Evolutionary conservation across 768 basidiomycete genomes (phyloP).

Genomic region (Suillus placidus): DNA sequence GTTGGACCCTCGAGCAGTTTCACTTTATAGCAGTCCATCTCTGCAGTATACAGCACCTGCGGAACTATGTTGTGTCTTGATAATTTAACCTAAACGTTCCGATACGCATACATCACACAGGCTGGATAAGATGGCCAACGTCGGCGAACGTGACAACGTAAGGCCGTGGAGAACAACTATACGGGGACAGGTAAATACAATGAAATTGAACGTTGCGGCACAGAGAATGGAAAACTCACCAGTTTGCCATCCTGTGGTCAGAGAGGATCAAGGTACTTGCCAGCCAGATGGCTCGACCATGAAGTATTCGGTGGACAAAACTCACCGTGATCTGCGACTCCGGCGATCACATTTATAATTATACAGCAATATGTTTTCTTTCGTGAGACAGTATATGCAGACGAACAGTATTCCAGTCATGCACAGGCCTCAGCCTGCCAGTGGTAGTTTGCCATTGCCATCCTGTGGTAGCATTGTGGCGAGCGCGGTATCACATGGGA

Average conservation of each 20-base stretch:
- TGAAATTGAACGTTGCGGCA: not conserved
- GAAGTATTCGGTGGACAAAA: not conserved
- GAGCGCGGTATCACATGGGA: not conserved
- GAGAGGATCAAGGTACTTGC: not conserved
- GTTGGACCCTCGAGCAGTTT: not conserved
- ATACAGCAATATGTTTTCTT: not conserved
- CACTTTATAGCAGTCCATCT: not conserved
- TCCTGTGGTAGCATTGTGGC: not conserved
- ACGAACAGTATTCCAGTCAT: not conserved
- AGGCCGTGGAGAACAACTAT: not conserved
- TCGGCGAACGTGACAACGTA: constrained; percentile 8
- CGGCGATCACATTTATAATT: not conserved
- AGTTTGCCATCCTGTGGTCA: not conserved
- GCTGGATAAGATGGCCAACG: constrained; percentile 10
- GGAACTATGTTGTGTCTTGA: not conserved
- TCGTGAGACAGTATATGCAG: not conserved
- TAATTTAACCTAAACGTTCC: constrained; percentile 11
- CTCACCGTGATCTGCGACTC: not conserved
- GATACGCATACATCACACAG: constrained; percentile 23
- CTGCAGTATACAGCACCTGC: constrained; percentile 3
- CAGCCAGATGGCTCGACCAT: not conserved
- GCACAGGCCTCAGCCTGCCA: not conserved
- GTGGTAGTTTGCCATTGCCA: not conserved
- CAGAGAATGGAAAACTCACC: not conserved
- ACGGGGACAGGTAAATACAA: not conserved